Conservation (phyloP, 305 asterid species). For the Ilex paraguariensis region DNA sequence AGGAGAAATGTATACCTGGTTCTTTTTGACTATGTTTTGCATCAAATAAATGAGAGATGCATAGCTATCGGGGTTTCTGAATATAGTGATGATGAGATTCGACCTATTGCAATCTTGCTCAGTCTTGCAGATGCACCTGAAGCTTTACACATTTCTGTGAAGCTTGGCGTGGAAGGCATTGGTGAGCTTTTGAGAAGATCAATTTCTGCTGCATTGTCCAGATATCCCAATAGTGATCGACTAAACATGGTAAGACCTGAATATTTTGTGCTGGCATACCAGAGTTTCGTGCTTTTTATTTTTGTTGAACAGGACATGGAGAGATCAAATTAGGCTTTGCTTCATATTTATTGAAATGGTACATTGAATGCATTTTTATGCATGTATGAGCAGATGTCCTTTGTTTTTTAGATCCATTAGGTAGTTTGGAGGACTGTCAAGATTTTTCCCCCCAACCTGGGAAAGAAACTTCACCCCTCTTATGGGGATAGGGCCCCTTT, state of each 20-base stretch:
- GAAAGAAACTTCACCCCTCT: too few relatives aligned
- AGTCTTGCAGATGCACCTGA: conserved; percentile 97
- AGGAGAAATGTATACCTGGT: conserved; percentile 89
- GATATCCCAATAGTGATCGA: conserved; percentile 83
- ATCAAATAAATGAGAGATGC: conserved; percentile 81
- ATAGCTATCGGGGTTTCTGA: conserved; percentile 77
- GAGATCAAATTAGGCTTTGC: too few relatives aligned
- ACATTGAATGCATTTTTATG: too few relatives aligned
- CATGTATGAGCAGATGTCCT: too few relatives aligned
- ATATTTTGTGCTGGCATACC: too few relatives aligned
- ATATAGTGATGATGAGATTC: conserved; percentile 89
- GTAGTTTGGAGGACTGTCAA: too few relatives aligned
- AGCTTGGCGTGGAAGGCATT: conserved; percentile 91
- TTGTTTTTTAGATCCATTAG: too few relatives aligned
- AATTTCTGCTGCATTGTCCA: conserved; percentile 72
- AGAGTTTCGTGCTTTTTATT: too few relatives aligned
- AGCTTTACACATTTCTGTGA: conserved; percentile 88
- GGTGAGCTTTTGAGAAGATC: conserved; percentile 81
- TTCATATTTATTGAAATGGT: too few relatives aligned
- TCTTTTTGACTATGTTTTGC: conserved; percentile 87
- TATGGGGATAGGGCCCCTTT: too few relatives aligned
- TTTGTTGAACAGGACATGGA: too few relatives aligned
- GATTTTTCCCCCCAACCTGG: too few relatives aligned
- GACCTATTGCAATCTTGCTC: conserved; percentile 90
- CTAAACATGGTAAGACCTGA: conserved; percentile 63